Base-by-base conservation (phyloP, 2,329 filamentous ascomycete species). In the Botrytis elliptica region DNA sequence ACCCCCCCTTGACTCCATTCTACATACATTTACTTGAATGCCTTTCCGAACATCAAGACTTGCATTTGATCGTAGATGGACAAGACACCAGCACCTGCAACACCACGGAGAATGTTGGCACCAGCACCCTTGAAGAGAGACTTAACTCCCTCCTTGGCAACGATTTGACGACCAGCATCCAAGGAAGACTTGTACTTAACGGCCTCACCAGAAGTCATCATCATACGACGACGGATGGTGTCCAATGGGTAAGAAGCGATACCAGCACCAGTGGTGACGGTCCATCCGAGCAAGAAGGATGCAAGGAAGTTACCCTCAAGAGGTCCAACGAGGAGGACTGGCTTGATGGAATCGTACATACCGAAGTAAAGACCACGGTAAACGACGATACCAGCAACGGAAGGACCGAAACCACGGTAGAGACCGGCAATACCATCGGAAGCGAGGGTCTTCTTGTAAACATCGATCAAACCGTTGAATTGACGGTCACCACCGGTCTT, bases 331-430 rank as follows among this genome's bases (percentile, higher is more conserved):
- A 99, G 94, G 87, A 98, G 86, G 84, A 98, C 93, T 82, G 96
- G 96, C 94, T 99, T 99, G 91, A 99, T 92, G 82, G 96, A 99
- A 89, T 99, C 96, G 94, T 99, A 99, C 93, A 99, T 93, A 85
- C 96, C 96, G 93, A 99, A 99, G 95, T 99, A 99, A 83, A 99
- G 94, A 98, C 96, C 96, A 94, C 96, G 96, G 94, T 99, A 99
- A 88, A 99, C 96, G 83, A 99, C 87, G 87, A 99, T 99, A 92
- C 96, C 96, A 86, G 93, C 90, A 84, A 99, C 96, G 84, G 96
- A 99, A 86, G 97, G 96, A 90, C 95, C 94, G 93, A 99, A 99
- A 90, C 96, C 96, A 97, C 96, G 96, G 94, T 99, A 99, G 84
- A 99, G 95, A 97, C 96, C 96, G 84, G 92, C 93, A 88, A 99